A percentile compares a stretch with the other conserved stretches of the same genome.
Conservation (phyloP, 176 grass and related monocot species). For the Zoysia pacifica region DNA sequence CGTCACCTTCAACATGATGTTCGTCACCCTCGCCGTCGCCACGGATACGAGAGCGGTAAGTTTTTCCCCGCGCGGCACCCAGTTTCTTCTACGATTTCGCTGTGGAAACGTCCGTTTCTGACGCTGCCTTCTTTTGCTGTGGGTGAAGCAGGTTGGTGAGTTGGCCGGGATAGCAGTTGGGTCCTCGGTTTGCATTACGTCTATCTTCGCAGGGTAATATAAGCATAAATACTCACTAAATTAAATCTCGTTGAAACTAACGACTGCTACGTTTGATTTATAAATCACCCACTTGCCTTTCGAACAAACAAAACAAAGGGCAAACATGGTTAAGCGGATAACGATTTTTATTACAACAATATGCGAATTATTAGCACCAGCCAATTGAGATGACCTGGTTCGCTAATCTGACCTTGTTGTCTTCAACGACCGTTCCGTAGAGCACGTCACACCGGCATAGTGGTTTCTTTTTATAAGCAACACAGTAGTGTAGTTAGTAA, state of each 20-base stretch:
- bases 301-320: constrained; percentile 15
- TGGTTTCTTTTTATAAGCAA: too few relatives aligned
- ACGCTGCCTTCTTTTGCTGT: not conserved
- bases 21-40: constrained; percentile 89
- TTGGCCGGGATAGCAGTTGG: constrained; percentile 95
- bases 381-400: constrained; percentile 14
- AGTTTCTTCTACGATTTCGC: not conserved
- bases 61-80: not conserved
- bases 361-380: not conserved
- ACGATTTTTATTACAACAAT: constrained; percentile 9
- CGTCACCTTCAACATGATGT: constrained; percentile 99
- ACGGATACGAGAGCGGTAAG: constrained; percentile 80
- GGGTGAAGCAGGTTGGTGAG: constrained; percentile 82
- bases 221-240: not conserved
- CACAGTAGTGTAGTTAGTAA: not conserved
- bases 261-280: constrained; percentile 5
- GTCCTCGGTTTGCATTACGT: constrained; percentile 96
- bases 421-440: not conserved
- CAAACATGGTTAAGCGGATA: constrained; percentile 8
- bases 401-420: not conserved
- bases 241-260: not conserved
- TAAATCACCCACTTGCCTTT: constrained; percentile 15
- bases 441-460: constrained; percentile 6
- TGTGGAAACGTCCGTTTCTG: not conserved
- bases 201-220: constrained; percentile 93